A percentile compares a stretch with the other conserved stretches of the same genome.
Conservation (phyloP, 306 rosid genomes). For the Malus domestica region DNA sequence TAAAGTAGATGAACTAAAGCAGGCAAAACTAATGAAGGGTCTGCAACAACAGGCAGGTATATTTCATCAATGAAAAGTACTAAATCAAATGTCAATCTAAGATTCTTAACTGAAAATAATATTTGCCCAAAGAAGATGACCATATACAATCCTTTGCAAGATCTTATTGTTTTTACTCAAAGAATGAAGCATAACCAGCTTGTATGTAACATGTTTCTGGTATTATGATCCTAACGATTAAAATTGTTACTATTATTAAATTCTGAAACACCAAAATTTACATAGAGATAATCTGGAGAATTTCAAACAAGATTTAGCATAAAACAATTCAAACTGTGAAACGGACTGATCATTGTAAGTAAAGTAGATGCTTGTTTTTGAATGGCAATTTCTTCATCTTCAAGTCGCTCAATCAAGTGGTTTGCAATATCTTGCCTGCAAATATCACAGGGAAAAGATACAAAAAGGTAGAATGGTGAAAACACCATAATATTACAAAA, state of each 20-base stretch:
- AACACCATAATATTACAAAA: neutral
- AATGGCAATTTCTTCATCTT: constrained; percentile 62
- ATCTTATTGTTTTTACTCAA: neutral
- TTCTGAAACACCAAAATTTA: neutral
- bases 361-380: constrained; percentile 56
- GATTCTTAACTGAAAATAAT: neutral
- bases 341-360: constrained; percentile 68
- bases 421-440: constrained; percentile 67
- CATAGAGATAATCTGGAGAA: neutral
- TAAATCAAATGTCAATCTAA: neutral
- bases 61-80: constrained; percentile 16
- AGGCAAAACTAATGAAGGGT: constrained; percentile 60
- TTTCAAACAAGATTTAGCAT: neutral
- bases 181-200: neutral
- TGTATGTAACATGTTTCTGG: neutral
- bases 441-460: neutral
- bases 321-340: neutral
- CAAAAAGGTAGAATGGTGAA: neutral
- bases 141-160: neutral
- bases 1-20: constrained; percentile 53
- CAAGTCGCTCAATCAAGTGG: constrained; percentile 61
- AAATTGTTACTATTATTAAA: neutral
- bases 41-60: constrained; percentile 40
- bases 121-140: neutral
- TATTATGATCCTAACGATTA: neutral